phyloP scores from a whole-genome alignment of 2,329 filamentous ascomycete species.

The Xylariaceae sp. region DNA sequence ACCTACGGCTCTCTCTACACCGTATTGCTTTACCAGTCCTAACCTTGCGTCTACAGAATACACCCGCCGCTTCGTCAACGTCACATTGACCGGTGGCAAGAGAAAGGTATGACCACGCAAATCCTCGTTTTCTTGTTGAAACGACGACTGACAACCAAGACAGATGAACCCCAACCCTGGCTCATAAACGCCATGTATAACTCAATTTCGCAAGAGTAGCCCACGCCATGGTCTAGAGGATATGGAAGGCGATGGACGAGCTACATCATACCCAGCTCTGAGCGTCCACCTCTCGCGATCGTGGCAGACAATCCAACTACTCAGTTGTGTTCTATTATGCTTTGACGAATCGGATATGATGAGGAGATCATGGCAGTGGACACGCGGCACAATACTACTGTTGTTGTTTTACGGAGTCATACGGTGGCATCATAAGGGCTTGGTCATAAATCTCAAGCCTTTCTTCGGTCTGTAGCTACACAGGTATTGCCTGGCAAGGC shows the following conservation, averaged over 20 bases:
- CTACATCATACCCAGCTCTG: slow-evolving; percentile 17
- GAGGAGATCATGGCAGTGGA: slow-evolving; percentile 22
- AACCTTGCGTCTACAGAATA: slow-evolving; percentile 44
- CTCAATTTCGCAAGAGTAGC: slow-evolving; percentile 26
- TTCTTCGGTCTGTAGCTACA: slow-evolving; percentile 22
- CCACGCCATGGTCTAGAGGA: slow-evolving; percentile 22
- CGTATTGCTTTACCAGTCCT: neutral
- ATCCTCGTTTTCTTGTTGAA: too few species aligned
- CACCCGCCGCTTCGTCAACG: slow-evolving; percentile 97
- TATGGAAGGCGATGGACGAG: slow-evolving; percentile 27
- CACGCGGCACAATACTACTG: slow-evolving; percentile 13
- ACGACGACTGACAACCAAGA: slow-evolving; percentile 14
- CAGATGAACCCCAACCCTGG: slow-evolving; percentile 43
- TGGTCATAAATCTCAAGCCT: slow-evolving; percentile 21
- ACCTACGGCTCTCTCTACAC: neutral
- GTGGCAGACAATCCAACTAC: slow-evolving; percentile 18
- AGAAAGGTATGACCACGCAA: slow-evolving; percentile 68
- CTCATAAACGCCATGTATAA: slow-evolving; percentile 28
- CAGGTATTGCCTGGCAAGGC: slow-evolving; percentile 23
- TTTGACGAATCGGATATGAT: slow-evolving; percentile 21
- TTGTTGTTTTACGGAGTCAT: slow-evolving; percentile 30
- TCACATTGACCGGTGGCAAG: slow-evolving; percentile 96
- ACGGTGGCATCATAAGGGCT: slow-evolving; percentile 28
- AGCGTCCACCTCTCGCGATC: slow-evolving; percentile 24
- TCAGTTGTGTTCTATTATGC: slow-evolving; percentile 21